These are phyloP conservation scores for Melocanna baccifera DNA, from an alignment of 176 grass and related monocot species.

Conservation along the genomic window DNA sequence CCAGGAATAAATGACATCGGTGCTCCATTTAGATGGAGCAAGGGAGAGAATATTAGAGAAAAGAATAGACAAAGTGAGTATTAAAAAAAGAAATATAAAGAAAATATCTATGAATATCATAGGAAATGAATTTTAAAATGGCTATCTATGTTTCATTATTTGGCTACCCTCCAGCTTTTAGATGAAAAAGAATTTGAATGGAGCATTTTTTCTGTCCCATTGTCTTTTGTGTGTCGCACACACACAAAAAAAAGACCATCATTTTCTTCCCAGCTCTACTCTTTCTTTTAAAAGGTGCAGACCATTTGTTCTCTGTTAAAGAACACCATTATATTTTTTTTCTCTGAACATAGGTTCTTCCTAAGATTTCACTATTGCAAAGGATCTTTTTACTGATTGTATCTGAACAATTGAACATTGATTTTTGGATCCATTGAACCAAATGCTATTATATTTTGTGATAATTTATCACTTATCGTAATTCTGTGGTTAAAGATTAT, in stretches of 20 bases:
- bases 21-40: background rate
- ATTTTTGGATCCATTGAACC: slow-evolving; percentile 6
- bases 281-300: background rate
- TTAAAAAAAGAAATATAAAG: background rate
- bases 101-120: background rate
- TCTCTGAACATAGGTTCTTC: background rate
- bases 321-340: background rate
- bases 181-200: background rate
- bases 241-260: background rate
- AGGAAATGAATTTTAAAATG: background rate
- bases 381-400: background rate
- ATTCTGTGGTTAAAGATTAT: background rate
- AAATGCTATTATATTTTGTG: background rate
- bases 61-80: background rate
- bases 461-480: background rate
- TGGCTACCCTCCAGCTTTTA: background rate
- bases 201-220: background rate
- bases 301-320: background rate
- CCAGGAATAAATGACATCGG: background rate
- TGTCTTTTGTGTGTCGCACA: background rate
- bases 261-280: background rate
- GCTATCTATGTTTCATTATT: background rate
- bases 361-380: background rate
- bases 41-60: background rate
- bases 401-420: background rate